Conservation (phyloP, 2,329 filamentous ascomycete species). For the Sarocladiaceae sp. region DNA sequence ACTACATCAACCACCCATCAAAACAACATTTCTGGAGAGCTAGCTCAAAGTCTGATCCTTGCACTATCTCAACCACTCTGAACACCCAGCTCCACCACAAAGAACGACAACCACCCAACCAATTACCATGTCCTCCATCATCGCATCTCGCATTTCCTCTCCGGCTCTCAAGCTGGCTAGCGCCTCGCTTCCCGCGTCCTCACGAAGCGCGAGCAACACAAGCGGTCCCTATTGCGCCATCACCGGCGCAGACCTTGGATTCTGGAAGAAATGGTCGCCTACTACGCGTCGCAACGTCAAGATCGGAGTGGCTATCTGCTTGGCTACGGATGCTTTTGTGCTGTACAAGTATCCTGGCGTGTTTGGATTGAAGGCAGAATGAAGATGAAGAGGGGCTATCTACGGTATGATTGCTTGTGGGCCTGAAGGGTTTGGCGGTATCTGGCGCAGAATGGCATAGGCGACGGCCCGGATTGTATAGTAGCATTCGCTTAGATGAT, state of each 20-base stretch:
- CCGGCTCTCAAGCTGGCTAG: neutral
- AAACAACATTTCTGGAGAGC: no score
- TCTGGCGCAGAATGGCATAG: no score
- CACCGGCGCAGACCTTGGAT: slow-evolving; percentile 10
- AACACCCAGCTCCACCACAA: neutral
- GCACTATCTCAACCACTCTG: neutral
- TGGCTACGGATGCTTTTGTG: slow-evolving; percentile 20
- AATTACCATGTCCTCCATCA: neutral
- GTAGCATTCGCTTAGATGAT: no score
- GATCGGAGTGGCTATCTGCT: slow-evolving; percentile 15
- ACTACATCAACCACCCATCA: no score
- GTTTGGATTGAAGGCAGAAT: neutral
- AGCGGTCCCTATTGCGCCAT: slow-evolving; percentile 6
- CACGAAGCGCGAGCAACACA: slow-evolving; percentile 8
- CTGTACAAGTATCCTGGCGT: slow-evolving; percentile 19
- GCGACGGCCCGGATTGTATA: no score
- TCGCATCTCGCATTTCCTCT: slow-evolving; percentile 1
- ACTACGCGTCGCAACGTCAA: slow-evolving; percentile 21
- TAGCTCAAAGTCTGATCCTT: no score
- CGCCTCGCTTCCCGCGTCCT: neutral
- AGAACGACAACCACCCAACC: neutral
- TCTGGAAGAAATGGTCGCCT: slow-evolving; percentile 24
- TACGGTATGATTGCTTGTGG: no score
- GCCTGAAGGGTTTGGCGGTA: no score
- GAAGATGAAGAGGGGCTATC: neutral